These are phyloP conservation scores for Mycena pura DNA, from an alignment of 768 basidiomycete genomes.

Conservation along the genomic window DNA sequence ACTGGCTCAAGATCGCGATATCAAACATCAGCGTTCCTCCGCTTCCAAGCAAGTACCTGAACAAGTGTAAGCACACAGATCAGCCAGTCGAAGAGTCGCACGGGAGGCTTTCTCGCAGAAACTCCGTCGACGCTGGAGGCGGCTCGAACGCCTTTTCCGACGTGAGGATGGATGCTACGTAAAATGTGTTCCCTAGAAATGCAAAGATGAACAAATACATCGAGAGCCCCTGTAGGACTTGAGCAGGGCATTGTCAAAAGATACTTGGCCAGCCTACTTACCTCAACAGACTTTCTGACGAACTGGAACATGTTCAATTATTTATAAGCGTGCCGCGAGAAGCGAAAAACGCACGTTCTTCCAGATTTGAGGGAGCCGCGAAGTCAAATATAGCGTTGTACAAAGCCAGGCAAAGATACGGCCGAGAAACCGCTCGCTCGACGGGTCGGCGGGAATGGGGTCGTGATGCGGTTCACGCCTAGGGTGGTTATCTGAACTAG, in stretches of 20 bases:
- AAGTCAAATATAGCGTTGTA: constrained; percentile 91
- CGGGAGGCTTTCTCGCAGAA: constrained; percentile 85
- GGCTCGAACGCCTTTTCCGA: constrained; percentile 69
- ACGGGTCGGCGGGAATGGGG: constrained; percentile 24
- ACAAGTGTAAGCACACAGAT: background rate
- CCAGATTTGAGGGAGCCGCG: constrained; percentile 97
- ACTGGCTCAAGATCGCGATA: constrained; percentile 87
- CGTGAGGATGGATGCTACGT: constrained; percentile 88
- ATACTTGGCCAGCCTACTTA: constrained; percentile 37
- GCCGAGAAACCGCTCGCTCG: constrained; percentile 73
- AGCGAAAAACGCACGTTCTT: constrained; percentile 79
- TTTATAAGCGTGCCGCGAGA: background rate
- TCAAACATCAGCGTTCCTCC: constrained; percentile 95
- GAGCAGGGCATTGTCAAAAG: background rate
- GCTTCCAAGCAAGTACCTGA: constrained; percentile 87
- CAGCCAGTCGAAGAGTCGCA: constrained; percentile 48
- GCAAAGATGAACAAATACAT: constrained; percentile 94
- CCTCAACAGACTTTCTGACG: constrained; percentile 89
- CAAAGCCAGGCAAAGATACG: constrained; percentile 95
- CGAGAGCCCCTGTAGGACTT: constrained; percentile 74
- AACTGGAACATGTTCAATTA: constrained; percentile 60
- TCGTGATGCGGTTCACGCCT: constrained; percentile 32
- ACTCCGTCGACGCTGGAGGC: constrained; percentile 65
- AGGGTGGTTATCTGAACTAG: constrained; percentile 15
- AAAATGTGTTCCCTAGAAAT: constrained; percentile 92